A percentile compares a stretch with the other conserved stretches of the same genome.
Conservation (phyloP, 2,329 filamentous ascomycete genomes). For the Alternaria hordeiaustralica region DNA sequence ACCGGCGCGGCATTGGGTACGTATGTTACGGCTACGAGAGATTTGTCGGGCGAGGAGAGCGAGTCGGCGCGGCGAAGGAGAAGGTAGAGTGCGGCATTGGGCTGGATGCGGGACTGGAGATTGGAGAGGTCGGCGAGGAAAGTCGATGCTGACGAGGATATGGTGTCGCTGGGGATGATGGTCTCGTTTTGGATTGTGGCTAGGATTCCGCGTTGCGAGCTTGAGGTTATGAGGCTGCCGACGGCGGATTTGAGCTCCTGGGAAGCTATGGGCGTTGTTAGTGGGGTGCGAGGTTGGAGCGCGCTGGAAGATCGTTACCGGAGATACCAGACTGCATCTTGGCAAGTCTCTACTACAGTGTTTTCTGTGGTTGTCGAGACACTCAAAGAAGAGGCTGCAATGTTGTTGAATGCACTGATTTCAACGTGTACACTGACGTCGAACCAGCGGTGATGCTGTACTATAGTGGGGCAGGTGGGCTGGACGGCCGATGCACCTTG, state of each 20-base stretch:
- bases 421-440: conserved; percentile 14
- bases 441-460: conserved; percentile 6
- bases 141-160: conserved; percentile 58
- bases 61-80: conserved; percentile 72
- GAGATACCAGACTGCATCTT: conserved; percentile 82
- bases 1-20: conserved; percentile 80
- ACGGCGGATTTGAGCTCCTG: conserved; percentile 78
- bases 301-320: conserved; percentile 55
- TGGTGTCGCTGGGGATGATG: conserved; percentile 66
- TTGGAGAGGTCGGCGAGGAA: conserved; percentile 70
- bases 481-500: conserved; percentile 11
- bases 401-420: not conserved
- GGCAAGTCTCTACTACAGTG: not conserved
- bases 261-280: conserved; percentile 61
- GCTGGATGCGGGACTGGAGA: conserved; percentile 68
- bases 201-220: conserved; percentile 71
- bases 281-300: not conserved
- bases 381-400: not conserved
- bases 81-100: conserved; percentile 73
- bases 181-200: conserved; percentile 72
- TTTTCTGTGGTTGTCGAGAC: not conserved
- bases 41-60: conserved; percentile 46
- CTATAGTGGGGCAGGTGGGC: conserved; percentile 30
- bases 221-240: conserved; percentile 68
- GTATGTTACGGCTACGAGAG: conserved; percentile 74